Conservation (phyloP, 129 eudicot species). For the Flaveria ramosissima region DNA sequence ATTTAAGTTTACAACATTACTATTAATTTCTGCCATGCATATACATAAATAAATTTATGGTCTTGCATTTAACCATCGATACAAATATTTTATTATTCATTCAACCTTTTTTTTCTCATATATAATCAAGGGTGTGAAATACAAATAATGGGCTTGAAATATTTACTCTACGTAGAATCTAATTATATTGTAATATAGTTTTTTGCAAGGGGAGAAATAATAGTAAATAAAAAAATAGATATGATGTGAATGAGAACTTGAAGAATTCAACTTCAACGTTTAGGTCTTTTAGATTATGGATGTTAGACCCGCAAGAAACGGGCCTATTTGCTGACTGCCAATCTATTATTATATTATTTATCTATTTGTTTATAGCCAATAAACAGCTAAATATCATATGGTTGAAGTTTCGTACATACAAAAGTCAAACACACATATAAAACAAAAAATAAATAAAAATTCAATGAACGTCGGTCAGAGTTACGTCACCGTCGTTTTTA, state of each 20-base stretch:
- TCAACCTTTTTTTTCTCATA: neutral
- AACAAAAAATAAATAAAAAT: neutral
- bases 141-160: too few species aligned
- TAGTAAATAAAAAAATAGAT: conserved; percentile 18
- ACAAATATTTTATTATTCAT: neutral
- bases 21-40: too few species aligned
- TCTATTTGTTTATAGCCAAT: conserved; percentile 26
- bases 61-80: too few species aligned
- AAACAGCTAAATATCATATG: conserved; percentile 40
- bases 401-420: conserved; percentile 42
- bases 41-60: too few species aligned
- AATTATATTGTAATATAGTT: neutral
- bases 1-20: too few species aligned
- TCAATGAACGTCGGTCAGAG: conserved; percentile 31
- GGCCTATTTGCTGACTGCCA: conserved; percentile 46
- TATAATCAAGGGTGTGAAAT: too few species aligned
- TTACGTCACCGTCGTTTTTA: conserved; percentile 29
- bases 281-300: conserved; percentile 65
- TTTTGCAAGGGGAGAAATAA: neutral
- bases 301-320: conserved; percentile 51
- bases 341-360: conserved; percentile 18
- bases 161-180: too few species aligned
- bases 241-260: conserved; percentile 48
- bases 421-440: conserved; percentile 38
- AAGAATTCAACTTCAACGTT: conserved; percentile 96